These are phyloP conservation scores for Alternaria sp. DNA, from an alignment of 2,329 filamentous ascomycete species.

Conservation along the genomic window DNA sequence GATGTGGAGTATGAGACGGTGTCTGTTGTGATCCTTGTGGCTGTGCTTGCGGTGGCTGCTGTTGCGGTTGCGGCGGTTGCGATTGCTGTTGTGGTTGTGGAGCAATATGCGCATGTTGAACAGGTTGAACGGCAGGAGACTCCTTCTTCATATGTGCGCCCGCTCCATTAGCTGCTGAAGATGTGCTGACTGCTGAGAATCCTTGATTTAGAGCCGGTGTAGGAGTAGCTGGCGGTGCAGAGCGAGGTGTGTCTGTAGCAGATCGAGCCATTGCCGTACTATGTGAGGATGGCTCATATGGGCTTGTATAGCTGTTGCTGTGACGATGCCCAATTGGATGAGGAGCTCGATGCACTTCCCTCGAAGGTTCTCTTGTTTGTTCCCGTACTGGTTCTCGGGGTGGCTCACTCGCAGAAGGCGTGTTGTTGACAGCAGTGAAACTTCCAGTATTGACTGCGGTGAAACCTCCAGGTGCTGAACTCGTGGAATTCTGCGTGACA, in stretches of 20 bases:
- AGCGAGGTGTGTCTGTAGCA: constrained; percentile 22
- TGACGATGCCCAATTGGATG: constrained; percentile 21
- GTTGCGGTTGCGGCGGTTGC: constrained; percentile 22
- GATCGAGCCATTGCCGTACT: constrained; percentile 18
- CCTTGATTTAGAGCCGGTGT: constrained; percentile 17
- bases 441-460: constrained; percentile 34
- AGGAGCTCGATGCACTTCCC: constrained; percentile 20
- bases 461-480: constrained; percentile 28
- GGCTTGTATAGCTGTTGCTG: constrained; percentile 38
- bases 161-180: constrained; percentile 22
- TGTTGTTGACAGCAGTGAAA: constrained; percentile 37
- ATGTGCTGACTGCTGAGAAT: constrained; percentile 22
- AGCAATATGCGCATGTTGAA: constrained; percentile 29
- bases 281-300: constrained; percentile 38
- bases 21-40: constrained; percentile 19
- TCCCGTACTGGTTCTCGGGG: constrained; percentile 21
- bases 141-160: constrained; percentile 30
- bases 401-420: constrained; percentile 23
- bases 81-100: constrained; percentile 24
- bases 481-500: constrained; percentile 16
- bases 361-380: constrained; percentile 23
- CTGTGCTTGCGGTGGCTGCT: constrained; percentile 10
- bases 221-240: constrained; percentile 21
- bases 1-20: constrained; percentile 12
- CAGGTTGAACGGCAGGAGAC: constrained; percentile 29